phyloP scores from a whole-genome alignment of 169 alveolate species.

The Cyclospora cayetanensis region DNA sequence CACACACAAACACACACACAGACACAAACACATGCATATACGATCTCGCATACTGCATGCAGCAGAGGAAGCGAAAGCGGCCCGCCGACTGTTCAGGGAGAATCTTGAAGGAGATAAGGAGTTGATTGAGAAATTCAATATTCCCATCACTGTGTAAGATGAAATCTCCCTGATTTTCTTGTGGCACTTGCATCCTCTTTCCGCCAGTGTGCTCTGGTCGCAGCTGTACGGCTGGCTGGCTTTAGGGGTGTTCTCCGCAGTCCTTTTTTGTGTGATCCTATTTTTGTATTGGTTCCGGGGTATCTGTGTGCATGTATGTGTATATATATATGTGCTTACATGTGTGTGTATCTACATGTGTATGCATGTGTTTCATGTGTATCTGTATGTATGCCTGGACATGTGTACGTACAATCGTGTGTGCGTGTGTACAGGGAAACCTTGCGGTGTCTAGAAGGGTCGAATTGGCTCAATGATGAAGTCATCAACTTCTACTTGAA shows the following conservation, averaged over 20 bases:
- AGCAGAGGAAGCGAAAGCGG: background rate
- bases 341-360: background rate
- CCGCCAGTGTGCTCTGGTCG: too few relatives aligned
- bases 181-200: too few relatives aligned
- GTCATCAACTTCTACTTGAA: constrained; percentile 88
- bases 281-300: background rate
- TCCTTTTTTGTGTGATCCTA: background rate
- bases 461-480: constrained; percentile 91
- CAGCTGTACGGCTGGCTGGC: too few relatives aligned
- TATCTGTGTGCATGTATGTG: background rate
- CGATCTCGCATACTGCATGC: too few relatives aligned
- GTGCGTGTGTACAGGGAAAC: constrained; percentile 75
- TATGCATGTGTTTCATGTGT: background rate
- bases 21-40: too few relatives aligned
- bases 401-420: background rate
- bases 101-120: background rate
- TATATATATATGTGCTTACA: background rate
- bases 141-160: background rate
- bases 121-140: background rate
- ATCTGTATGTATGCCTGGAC: background rate
- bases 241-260: too few relatives aligned
- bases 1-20: too few relatives aligned
- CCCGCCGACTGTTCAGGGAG: background rate
- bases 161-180: background rate
- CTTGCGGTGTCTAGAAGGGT: constrained; percentile 78